Base-by-base conservation (phyloP, 148 eudicot species). In the Cornus suecica region DNA sequence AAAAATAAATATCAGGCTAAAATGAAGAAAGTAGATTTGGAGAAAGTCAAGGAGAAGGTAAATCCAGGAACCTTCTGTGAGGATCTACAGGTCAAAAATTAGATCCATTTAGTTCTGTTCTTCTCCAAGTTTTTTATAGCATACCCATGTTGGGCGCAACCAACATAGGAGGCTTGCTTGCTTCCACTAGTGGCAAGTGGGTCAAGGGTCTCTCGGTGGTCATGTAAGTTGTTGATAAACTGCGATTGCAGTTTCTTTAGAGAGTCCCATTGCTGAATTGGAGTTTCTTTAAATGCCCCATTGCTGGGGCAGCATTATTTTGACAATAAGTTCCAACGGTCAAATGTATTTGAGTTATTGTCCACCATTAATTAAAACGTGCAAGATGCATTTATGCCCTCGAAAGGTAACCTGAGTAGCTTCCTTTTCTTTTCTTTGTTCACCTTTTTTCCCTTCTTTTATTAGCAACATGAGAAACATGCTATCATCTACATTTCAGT, bases 401-500 rank as follows among this genome's bases (percentile, higher is more conserved):
- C 8, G 13, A 1, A 24, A 60, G 28, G 45, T 5, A 51, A 74
- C 45, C 20, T 34, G 54, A 14, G 8, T 26, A 42, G 70, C 23
- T 37, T 37, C 42, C 42, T 37, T 34, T 32, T 32, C 37, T 32
- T 32, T 32, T 8, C 37, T 8, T 32, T 1, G 2, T 32, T 32
- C n/a, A n/a, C n/a, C n/a, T 48, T 48, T 48, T 48, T 15, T 14
- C 54, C 9, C 10, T 52, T 52, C 2, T 52, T 14, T 52, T 14
- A 52, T 52, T 14, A 8, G 61, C 56, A 28, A 74, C 45, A 31
- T 25, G 32, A 23, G 8, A 9, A 42, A 61, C 30, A 72, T 25
- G n/a, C 51, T 77, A 48, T 30, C 56, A 65, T 48, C 25, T 42
- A 66, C 34, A 71, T 56, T 37, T 28, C 66, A 56, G 29, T 60